Conservation (phyloP, 2,329 filamentous ascomycete species). For the Knufia fluminis region DNA sequence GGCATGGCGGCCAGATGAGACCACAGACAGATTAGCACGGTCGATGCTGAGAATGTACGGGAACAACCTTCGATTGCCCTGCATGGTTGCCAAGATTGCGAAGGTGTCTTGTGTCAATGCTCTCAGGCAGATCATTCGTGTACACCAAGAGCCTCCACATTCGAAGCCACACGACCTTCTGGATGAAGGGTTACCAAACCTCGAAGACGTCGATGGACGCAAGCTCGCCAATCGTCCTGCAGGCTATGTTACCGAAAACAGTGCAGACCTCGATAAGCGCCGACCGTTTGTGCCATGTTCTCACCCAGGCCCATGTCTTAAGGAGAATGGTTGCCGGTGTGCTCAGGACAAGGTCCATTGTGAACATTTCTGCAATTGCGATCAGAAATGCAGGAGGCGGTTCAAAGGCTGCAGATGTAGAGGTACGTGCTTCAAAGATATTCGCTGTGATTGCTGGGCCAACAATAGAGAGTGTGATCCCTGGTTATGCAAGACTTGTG, state of each 20-base stretch:
- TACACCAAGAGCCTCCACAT: background rate
- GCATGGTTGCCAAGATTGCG: slow-evolving; percentile 17
- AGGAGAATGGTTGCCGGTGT: slow-evolving; percentile 20
- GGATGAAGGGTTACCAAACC: background rate
- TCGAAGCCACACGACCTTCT: background rate
- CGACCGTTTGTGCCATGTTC: slow-evolving; percentile 21
- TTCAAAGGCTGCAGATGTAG: slow-evolving; percentile 23
- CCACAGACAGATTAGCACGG: background rate
- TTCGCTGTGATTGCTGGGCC: slow-evolving; percentile 57
- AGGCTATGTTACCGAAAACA: slow-evolving; percentile 17
- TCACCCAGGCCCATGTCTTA: slow-evolving; percentile 21
- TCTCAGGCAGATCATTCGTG: slow-evolving; percentile 16
- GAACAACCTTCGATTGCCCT: slow-evolving; percentile 18
- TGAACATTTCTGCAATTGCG: slow-evolving; percentile 22
- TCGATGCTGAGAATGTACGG: slow-evolving; percentile 13
- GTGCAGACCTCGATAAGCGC: slow-evolving; percentile 16
- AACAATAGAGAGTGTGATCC: slow-evolving; percentile 74
- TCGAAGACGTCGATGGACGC: background rate
- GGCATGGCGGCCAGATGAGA: background rate
- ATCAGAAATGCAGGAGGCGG: slow-evolving; percentile 19
- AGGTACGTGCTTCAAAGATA: slow-evolving; percentile 20
- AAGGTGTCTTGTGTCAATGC: slow-evolving; percentile 16
- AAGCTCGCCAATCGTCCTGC: background rate
- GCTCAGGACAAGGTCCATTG: slow-evolving; percentile 20
- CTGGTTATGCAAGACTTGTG: slow-evolving; percentile 62